A percentile compares a stretch with the other conserved stretches of the same genome.
Evolutionary conservation across 1,284 basidiomycete species (phyloP).

Genomic region (Wallemia ichthyophaga): DNA sequence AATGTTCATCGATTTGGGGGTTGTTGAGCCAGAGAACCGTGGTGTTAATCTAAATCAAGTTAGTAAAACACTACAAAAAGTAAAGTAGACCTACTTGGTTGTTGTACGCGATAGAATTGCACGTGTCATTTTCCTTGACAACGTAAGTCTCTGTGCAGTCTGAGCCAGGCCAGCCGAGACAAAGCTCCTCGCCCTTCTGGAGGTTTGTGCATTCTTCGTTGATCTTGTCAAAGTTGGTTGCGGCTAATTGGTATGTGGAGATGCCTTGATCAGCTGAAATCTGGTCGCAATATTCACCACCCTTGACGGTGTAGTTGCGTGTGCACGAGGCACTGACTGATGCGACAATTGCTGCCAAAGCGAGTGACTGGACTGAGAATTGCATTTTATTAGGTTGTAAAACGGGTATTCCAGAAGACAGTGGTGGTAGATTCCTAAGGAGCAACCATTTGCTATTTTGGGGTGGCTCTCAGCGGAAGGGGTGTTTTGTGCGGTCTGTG

Average conservation of each 20-base stretch:
- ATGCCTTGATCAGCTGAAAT: conserved; percentile 33
- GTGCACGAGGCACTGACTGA: conserved; percentile 18
- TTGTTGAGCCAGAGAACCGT: conserved; percentile 29
- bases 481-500: no score
- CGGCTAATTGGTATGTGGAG: conserved; percentile 43
- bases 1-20: conserved; percentile 29
- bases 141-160: conserved; percentile 24
- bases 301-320: conserved; percentile 28
- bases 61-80: neutral
- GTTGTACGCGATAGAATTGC: conserved; percentile 19
- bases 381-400: neutral
- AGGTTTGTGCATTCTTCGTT: conserved; percentile 29
- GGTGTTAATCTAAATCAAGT: conserved; percentile 18
- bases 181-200: conserved; percentile 19
- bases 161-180: conserved; percentile 21
- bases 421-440: neutral
- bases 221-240: conserved; percentile 24
- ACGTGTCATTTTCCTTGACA: conserved; percentile 24
- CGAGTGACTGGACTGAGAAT: neutral
- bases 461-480: no score
- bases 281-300: conserved; percentile 32
- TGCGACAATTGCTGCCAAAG: conserved; percentile 17
- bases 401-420: neutral
- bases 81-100: neutral
- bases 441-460: neutral